Base-by-base conservation (phyloP, 768 basidiomycete species). In the Pisolithus sp. region DNA sequence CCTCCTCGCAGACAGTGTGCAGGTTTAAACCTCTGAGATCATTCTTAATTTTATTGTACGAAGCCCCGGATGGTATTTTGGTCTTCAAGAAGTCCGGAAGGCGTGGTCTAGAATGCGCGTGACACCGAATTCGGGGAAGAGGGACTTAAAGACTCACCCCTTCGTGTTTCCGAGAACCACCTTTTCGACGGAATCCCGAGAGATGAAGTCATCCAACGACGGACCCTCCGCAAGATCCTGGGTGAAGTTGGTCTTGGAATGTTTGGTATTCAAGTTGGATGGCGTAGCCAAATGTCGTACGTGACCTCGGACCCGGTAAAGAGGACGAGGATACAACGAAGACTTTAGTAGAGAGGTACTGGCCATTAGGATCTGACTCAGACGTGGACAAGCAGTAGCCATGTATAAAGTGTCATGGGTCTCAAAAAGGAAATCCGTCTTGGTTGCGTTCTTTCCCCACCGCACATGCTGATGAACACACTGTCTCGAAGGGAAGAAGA, bases 1-100 rank as follows among this genome's bases (percentile, higher is more conserved):
- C 96, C 67, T 99, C 96, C 69, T 99, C 96, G 62, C 96, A 99
- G 2, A 99, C 96, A 0, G 96, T 99, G 62, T 96, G 93, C 45
- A 99, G 74, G 7, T 81, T 81, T 2, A 99, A 78, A 2, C 94
- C 95, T 48, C 96, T 77, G 13, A 99, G 76, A 68, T 99, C 96
- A 58, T 86, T 89, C 79, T 95, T 97, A 57, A 99, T 97, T 62
- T 83, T 90, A 57, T 81, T 85, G 68, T 86, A 99, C 2, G 93
- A 92, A 10, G 76, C 74, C 28, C 93, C 90, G 0, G 87, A 89
- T 1, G 96, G 95, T 57, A 95, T 93, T 38, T 84, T 84, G 12
- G 93, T 94, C 75, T 95, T 95, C 39, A 97, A 74, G 71, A 84
- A 86, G 1, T 83, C 80, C 18, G 93, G 93, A 8, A 97, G 77